Evolutionary conservation across 176 grass and related monocot genomes (phyloP).

Genomic region (Rhynchospora tenuis): DNA sequence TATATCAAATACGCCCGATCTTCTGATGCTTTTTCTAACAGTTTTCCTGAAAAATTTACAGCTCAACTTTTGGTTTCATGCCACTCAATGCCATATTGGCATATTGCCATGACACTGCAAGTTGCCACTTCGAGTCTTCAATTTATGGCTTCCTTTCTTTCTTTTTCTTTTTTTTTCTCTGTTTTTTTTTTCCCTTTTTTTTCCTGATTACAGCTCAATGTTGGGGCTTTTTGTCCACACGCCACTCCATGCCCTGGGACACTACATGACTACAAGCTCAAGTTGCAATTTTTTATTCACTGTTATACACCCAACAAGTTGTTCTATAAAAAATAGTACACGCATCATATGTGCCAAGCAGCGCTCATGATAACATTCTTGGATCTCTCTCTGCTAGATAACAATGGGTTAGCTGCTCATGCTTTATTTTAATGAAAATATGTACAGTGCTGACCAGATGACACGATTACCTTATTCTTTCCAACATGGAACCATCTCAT

Average conservation of each 20-base stretch:
- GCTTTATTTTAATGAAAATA: constrained; percentile 12
- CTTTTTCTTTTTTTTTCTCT: too few relatives aligned
- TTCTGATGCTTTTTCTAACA: too few relatives aligned
- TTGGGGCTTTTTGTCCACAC: neutral
- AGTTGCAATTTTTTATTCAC: neutral
- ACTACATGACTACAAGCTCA: neutral
- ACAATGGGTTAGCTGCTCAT: neutral
- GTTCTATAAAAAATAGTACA: neutral
- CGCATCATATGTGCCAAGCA: neutral
- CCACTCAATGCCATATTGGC: too few relatives aligned
- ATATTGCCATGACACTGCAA: too few relatives aligned
- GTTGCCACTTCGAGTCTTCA: too few relatives aligned
- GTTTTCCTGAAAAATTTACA: too few relatives aligned
- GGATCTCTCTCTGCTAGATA: neutral
- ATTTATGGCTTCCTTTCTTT: too few relatives aligned
- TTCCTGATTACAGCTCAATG: neutral
- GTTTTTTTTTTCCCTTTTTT: neutral
- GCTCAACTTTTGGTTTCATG: too few relatives aligned
- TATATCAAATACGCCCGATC: too few relatives aligned
- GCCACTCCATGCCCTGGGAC: neutral
- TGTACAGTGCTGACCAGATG: constrained; percentile 14
- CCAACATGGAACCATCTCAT: constrained; percentile 19
- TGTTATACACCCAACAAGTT: neutral
- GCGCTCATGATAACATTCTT: neutral
- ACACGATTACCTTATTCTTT: constrained; percentile 20